A percentile compares a stretch with the other conserved stretches of the same genome.
Evolutionary conservation across 225 moss, liverwort and hornwort genomes (phyloP).

Genomic region (Physcomitrellopsis africana): DNA sequence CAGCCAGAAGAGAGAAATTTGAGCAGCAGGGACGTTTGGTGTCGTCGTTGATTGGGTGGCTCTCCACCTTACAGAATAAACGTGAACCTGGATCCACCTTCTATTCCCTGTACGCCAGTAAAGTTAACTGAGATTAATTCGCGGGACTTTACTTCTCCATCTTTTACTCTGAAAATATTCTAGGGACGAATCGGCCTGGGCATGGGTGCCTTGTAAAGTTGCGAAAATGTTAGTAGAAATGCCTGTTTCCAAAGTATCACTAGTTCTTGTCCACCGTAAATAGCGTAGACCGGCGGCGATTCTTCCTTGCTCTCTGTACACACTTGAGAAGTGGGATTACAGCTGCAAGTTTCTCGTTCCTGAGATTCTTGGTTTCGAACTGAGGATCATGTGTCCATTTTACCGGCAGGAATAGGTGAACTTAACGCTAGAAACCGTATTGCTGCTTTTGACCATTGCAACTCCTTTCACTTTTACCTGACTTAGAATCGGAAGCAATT

Average conservation of each 20-base stretch:
- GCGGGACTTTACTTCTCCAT: neutral
- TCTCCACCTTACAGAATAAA: neutral
- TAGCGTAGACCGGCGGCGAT: too few relatives aligned
- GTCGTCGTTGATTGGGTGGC: neutral
- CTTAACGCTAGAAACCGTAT: neutral
- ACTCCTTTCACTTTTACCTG: neutral
- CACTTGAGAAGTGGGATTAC: neutral
- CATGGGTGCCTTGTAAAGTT: neutral
- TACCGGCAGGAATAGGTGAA: neutral
- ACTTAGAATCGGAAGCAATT: neutral
- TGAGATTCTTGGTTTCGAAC: neutral
- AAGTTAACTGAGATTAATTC: neutral
- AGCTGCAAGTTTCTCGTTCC: neutral
- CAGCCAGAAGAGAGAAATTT: too few relatives aligned
- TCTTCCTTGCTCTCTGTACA: neutral
- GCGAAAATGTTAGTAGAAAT: constrained; percentile 1
- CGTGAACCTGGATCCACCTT: neutral
- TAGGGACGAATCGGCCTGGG: neutral
- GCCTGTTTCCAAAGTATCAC: neutral
- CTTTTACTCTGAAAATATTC: neutral
- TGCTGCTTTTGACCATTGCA: neutral
- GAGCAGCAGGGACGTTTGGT: neutral
- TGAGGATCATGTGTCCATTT: neutral
- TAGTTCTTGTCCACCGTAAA: neutral
- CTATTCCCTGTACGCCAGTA: neutral